Conservation (phyloP, 345 rosid species). For the Isatis tinctoria region DNA sequence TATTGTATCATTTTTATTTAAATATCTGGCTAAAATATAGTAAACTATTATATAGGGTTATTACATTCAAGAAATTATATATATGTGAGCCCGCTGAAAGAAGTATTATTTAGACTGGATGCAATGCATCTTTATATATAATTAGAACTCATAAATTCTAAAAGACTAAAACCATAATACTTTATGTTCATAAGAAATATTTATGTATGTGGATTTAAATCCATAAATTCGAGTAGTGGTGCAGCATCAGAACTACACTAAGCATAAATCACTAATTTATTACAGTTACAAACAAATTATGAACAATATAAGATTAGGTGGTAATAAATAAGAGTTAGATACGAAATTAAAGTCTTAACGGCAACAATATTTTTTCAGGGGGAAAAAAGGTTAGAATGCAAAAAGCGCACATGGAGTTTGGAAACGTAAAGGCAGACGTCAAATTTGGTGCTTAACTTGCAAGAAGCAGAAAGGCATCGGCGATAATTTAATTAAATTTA, state of each 20-base stretch:
- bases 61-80: not conserved
- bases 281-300: not conserved
- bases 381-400: not conserved
- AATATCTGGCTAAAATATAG: not conserved
- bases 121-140: not conserved
- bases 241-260: not conserved
- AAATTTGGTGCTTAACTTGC: constrained; percentile 34
- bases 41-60: not conserved
- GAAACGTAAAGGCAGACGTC: constrained; percentile 36
- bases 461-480: constrained; percentile 37
- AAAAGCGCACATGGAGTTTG: constrained; percentile 37
- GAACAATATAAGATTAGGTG: not conserved
- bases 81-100: not conserved
- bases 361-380: constrained; percentile 15
- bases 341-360: constrained; percentile 30
- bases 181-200: not conserved
- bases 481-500: not conserved
- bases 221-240: not conserved
- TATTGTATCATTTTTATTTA: not conserved
- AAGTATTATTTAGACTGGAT: not conserved
- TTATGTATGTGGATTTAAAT: not conserved
- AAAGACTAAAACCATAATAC: not conserved
- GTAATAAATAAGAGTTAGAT: constrained; percentile 15
- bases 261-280: not conserved
- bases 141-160: not conserved